A percentile compares a stretch with the other conserved stretches of the same genome.
Conservation (phyloP, 148 eudicot species). For the Camellia granthamiana region DNA sequence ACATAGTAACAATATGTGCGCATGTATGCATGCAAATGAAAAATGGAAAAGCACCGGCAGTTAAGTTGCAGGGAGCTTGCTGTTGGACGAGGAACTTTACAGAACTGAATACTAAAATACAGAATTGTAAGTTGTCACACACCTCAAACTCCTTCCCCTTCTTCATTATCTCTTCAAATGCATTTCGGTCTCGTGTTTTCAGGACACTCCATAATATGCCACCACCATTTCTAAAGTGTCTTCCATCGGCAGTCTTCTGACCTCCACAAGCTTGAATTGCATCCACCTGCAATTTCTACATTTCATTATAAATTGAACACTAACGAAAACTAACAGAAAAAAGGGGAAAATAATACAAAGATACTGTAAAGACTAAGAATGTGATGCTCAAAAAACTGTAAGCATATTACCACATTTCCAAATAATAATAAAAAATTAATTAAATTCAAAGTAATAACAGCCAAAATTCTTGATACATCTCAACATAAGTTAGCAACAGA, state of each 20-base stretch:
- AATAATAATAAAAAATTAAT: not conserved
- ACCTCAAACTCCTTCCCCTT: constrained; percentile 96
- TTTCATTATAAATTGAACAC: constrained; percentile 5
- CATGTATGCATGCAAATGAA: not conserved
- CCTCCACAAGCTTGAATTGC: constrained; percentile 98
- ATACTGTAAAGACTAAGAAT: not conserved
- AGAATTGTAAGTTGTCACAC: constrained; percentile 8
- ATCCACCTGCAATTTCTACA: constrained; percentile 54
- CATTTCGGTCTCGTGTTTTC: constrained; percentile 73
- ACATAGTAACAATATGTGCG: not conserved
- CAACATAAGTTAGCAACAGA: not conserved
- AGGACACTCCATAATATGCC: constrained; percentile 88
- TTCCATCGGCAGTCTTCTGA: constrained; percentile 78
- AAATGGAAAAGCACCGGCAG: not conserved
- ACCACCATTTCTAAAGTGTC: constrained; percentile 67
- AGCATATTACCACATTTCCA: not conserved
- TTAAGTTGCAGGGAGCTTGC: not conserved
- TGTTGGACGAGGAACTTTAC: not conserved
- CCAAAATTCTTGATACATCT: not conserved
- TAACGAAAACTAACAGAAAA: constrained; percentile 1
- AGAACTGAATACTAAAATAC: not conserved
- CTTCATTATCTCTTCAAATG: constrained; percentile 85
- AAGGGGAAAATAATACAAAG: not conserved
- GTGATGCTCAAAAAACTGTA: not conserved
- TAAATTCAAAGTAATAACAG: not conserved